Conservation (phyloP, 148 eudicot genomes). For the Silene conica region DNA sequence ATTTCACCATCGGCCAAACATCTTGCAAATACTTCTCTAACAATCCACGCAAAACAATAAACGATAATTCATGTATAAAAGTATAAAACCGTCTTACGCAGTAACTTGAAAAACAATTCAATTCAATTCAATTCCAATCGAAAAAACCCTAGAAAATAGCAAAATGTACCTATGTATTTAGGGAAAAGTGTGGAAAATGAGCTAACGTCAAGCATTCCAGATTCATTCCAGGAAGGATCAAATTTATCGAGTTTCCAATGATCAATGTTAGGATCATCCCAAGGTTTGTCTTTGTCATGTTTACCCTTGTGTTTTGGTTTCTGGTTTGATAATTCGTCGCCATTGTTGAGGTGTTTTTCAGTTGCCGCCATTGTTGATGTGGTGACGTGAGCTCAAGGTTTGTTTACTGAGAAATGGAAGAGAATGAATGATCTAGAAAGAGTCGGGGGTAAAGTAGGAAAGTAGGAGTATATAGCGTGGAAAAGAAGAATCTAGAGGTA, state of each 20-base stretch:
- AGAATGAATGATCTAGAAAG: too few species aligned
- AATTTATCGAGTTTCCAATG: conserved; percentile 88
- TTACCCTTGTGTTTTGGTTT: conserved; percentile 60
- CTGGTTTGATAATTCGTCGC: background rate
- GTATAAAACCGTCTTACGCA: too few species aligned
- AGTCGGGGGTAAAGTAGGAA: too few species aligned
- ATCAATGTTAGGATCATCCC: conserved; percentile 71
- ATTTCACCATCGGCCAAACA: conserved; percentile 57
- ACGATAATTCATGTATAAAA: too few species aligned
- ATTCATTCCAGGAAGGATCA: conserved; percentile 70
- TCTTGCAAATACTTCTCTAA: conserved; percentile 78
- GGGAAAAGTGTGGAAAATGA: conserved; percentile 88
- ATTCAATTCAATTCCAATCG: background rate
- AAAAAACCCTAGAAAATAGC: background rate
- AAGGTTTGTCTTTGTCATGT: conserved; percentile 86
- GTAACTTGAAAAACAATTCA: background rate
- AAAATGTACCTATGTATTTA: conserved; percentile 57
- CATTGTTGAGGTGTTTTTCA: background rate
- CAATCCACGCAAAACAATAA: background rate
- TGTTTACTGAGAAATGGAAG: too few species aligned
- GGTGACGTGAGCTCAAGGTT: background rate
- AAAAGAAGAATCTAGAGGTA: too few species aligned
- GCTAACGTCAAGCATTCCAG: conserved; percentile 75
- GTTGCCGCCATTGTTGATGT: conserved; percentile 6
- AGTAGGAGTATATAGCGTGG: too few species aligned